These are phyloP conservation scores for Paspalum notatum DNA, from an alignment of 176 grass and related monocot species.

Conservation along the genomic window DNA sequence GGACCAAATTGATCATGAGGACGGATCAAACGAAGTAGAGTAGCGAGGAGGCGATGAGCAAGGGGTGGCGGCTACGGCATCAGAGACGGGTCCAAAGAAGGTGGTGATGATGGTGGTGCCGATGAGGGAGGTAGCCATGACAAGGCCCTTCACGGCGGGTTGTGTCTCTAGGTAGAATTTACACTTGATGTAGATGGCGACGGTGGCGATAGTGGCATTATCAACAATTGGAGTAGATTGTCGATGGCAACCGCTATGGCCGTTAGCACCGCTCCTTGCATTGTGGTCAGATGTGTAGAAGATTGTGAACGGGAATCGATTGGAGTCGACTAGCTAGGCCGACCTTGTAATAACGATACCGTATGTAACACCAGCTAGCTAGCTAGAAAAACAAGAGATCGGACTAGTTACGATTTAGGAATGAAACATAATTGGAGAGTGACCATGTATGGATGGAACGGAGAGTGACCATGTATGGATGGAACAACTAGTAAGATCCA, in stretches of 20 bases:
- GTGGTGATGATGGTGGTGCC: constrained; percentile 90
- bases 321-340: too few species aligned
- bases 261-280: constrained; percentile 58
- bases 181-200: constrained; percentile 78
- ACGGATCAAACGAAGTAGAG: constrained; percentile 65
- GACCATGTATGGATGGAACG: too few species aligned
- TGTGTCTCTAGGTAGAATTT: constrained; percentile 71
- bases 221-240: constrained; percentile 79
- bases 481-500: too few species aligned
- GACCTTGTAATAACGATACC: too few species aligned
- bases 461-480: too few species aligned
- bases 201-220: constrained; percentile 77
- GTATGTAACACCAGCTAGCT: too few species aligned
- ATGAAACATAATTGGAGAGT: too few species aligned
- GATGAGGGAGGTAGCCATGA: constrained; percentile 81
- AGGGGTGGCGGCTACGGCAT: constrained; percentile 68
- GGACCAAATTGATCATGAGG: constrained; percentile 82
- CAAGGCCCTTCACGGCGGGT: constrained; percentile 74
- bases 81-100: constrained; percentile 84
- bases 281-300: too few species aligned
- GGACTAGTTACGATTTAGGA: too few species aligned
- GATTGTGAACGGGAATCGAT: too few species aligned
- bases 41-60: constrained; percentile 75
- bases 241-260: constrained; percentile 71
- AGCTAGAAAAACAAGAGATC: too few species aligned